Conservation (phyloP, 1,284 basidiomycete genomes). For the Leccinum olivaceoglutinosum region DNA sequence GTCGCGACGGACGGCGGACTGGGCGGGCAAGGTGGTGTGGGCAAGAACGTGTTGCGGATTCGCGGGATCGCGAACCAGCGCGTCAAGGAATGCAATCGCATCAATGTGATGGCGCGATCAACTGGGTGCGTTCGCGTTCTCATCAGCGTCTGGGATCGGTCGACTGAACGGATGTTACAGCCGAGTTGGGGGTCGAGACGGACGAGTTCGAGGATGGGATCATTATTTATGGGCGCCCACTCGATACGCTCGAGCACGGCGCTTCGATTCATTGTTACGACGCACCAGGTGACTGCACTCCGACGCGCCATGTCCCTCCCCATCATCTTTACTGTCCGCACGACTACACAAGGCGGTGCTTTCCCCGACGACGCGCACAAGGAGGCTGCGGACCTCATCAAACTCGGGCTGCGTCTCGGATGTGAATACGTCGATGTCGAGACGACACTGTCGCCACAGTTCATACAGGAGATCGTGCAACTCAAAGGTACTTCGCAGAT, state of each 20-base stretch:
- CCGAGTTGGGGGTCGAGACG: slow-evolving; percentile 92
- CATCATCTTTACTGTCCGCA: too few species aligned
- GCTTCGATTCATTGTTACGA: slow-evolving; percentile 93
- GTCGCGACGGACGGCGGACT: slow-evolving; percentile 52
- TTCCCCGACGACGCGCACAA: too few species aligned
- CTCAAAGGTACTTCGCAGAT: too few species aligned
- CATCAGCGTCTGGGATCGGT: too few species aligned
- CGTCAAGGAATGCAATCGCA: slow-evolving; percentile 98
- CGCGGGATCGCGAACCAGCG: slow-evolving; percentile 96
- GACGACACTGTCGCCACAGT: too few species aligned
- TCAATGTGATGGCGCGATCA: slow-evolving; percentile 94
- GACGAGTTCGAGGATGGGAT: slow-evolving; percentile 93
- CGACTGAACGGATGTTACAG: slow-evolving; percentile 35
- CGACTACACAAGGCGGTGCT: too few species aligned
- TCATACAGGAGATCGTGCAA: too few species aligned
- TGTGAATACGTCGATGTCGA: too few species aligned
- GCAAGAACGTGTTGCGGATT: slow-evolving; percentile 68
- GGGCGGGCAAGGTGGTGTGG: slow-evolving; percentile 23
- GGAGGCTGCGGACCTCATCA: too few species aligned
- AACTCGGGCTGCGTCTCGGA: too few species aligned
- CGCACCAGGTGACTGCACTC: slow-evolving; percentile 80
- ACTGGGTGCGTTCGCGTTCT: slow-evolving; percentile 50
- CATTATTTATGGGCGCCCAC: slow-evolving; percentile 78
- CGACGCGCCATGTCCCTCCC: slow-evolving; percentile 39
- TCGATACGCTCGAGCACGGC: slow-evolving; percentile 57